Evolutionary conservation across 306 rosid genomes (phyloP).

Genomic region (Prinsepia uniflora): DNA sequence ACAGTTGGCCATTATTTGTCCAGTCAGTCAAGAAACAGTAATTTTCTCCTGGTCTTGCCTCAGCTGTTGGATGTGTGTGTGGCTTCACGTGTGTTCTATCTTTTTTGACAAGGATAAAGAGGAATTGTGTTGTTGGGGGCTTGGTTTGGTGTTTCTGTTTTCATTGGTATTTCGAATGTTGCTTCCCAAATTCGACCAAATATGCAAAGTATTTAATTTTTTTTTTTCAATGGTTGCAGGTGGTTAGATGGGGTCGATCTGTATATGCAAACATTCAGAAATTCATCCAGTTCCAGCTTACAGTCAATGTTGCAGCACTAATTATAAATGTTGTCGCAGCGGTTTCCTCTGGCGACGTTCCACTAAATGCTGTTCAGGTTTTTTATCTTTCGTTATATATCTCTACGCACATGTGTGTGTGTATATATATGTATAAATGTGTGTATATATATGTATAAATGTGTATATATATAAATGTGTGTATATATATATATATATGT

Average conservation of each 20-base stretch:
- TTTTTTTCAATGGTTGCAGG: conserved; percentile 45
- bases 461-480: neutral
- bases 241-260: conserved; percentile 95
- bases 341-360: conserved; percentile 77
- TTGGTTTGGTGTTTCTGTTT: neutral
- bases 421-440: neutral
- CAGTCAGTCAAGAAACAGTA: too few relatives aligned
- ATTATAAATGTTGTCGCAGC: conserved; percentile 85
- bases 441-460: neutral
- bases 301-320: conserved; percentile 94
- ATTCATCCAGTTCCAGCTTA: conserved; percentile 95
- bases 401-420: neutral
- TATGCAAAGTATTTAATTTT: neutral
- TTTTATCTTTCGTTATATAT: conserved; percentile 26
- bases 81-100: too few relatives aligned
- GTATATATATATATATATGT: neutral
- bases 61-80: neutral
- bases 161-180: conserved; percentile 2
- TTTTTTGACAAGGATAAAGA: too few relatives aligned
- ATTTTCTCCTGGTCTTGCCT: neutral
- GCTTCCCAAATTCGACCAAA: neutral
- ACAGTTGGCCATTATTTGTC: neutral
- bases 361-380: conserved; percentile 97
- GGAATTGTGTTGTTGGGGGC: too few relatives aligned
- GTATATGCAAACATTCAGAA: conserved; percentile 97